Evolutionary conservation across 1,139 yeast species (phyloP).

Genomic region (Suhomyces kunorum): DNA sequence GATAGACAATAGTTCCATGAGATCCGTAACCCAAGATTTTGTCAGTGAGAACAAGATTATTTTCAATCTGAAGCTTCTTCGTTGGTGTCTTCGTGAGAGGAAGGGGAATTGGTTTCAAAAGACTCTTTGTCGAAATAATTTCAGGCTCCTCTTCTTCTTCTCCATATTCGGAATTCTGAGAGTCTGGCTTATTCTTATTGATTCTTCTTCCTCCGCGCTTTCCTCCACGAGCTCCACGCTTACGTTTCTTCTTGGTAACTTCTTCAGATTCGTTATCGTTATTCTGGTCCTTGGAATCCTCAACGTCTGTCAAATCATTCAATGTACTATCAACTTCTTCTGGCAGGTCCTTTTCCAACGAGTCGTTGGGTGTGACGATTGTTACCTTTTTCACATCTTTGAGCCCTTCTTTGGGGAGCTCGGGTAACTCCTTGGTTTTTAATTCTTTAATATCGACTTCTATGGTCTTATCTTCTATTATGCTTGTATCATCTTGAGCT

Average conservation of each 20-base stretch:
- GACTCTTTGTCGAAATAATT: conserved; percentile 31
- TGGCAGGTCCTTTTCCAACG: conserved; percentile 16
- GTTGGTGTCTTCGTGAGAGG: conserved; percentile 20
- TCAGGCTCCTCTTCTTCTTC: conserved; percentile 18
- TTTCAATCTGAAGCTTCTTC: conserved; percentile 46
- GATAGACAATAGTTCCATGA: conserved; percentile 92
- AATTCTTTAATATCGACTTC: not conserved
- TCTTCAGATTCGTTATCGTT: conserved; percentile 13
- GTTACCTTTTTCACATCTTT: conserved; percentile 26
- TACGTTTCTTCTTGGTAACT: conserved; percentile 48
- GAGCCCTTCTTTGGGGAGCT: conserved; percentile 2
- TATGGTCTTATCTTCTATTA: not conserved
- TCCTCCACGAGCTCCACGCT: conserved; percentile 88
- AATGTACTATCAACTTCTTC: conserved; percentile 13
- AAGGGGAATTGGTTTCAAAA: conserved; percentile 26
- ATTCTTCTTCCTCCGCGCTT: conserved; percentile 51
- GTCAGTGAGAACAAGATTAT: conserved; percentile 66
- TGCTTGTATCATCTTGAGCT: not conserved
- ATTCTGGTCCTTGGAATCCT: conserved; percentile 11
- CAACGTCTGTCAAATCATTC: not conserved
- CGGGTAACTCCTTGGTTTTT: conserved; percentile 7
- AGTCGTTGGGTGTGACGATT: conserved; percentile 30
- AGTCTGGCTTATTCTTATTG: conserved; percentile 46
- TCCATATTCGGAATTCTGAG: conserved; percentile 15
- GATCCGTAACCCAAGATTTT: conserved; percentile 90